These are phyloP conservation scores for Fraxinus velutina DNA, from an alignment of 305 asterid genomes.

Conservation along the genomic window DNA sequence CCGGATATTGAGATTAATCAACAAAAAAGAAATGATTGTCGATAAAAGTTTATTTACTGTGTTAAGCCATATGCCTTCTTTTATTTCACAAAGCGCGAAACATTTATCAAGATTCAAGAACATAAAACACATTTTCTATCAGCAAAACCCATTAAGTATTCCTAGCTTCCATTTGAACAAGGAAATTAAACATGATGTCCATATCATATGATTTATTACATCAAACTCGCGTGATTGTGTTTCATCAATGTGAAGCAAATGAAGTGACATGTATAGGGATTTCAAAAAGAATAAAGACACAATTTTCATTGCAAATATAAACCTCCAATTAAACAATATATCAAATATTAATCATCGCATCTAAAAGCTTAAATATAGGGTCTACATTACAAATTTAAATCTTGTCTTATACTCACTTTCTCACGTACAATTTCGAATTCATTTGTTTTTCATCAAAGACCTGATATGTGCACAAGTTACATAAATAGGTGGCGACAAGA, in stretches of 20 bases:
- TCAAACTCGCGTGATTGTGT: neutral
- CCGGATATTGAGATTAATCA: neutral
- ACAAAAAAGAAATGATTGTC: neutral
- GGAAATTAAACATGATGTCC: neutral
- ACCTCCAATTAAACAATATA: neutral
- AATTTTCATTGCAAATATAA: neutral
- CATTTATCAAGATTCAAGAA: neutral
- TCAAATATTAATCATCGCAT: neutral
- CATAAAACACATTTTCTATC: neutral
- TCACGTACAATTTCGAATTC: neutral
- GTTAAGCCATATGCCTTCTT: neutral
- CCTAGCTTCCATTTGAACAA: neutral
- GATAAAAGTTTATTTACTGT: no score
- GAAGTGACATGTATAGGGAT: neutral
- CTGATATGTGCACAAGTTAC: neutral
- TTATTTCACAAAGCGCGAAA: neutral
- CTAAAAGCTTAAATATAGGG: no score
- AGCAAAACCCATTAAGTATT: neutral
- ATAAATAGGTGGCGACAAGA: neutral
- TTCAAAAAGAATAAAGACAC: neutral
- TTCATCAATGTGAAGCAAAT: neutral
- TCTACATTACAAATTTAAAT: neutral
- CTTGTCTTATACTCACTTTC: neutral
- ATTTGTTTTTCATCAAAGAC: neutral
- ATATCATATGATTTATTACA: neutral